Conservation (phyloP, 495 filamentous ascomycete species). For the Lepraria neglecta region DNA sequence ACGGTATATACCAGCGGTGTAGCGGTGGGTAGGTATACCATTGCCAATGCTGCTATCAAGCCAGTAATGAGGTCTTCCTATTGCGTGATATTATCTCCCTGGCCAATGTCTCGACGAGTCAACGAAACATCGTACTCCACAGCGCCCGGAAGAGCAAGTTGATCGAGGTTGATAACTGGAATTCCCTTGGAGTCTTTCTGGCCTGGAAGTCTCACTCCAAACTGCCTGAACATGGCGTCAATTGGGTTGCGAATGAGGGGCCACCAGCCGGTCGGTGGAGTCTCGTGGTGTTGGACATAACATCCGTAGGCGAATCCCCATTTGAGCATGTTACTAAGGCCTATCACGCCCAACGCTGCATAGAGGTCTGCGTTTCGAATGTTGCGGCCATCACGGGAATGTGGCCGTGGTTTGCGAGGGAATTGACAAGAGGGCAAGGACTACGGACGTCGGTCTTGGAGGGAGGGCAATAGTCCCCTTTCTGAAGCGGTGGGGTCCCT, state of each 20-base stretch:
- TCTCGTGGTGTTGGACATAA: constrained; percentile 1
- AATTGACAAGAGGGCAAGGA: constrained; percentile 22
- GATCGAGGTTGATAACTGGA: constrained; percentile 30
- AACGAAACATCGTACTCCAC: constrained; percentile 38
- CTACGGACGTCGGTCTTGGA: constrained; percentile 10
- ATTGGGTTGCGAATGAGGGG: constrained; percentile 26
- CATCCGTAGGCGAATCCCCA: not conserved
- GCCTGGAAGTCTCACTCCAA: constrained; percentile 25
- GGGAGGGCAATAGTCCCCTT: constrained; percentile 12
- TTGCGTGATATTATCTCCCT: constrained; percentile 26
- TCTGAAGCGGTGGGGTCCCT: not conserved
- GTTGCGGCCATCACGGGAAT: constrained; percentile 23
- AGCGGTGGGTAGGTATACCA: no score
- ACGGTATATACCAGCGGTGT: no score
- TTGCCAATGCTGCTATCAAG: constrained; percentile 14
- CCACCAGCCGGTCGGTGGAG: constrained; percentile 11
- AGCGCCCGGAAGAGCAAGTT: constrained; percentile 27
- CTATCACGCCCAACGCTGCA: not conserved
- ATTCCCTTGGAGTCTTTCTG: constrained; percentile 25
- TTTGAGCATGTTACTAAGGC: not conserved
- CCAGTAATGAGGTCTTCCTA: constrained; percentile 26
- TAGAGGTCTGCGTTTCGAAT: not conserved
- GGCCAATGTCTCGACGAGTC: constrained; percentile 28
- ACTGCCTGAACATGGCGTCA: constrained; percentile 23
- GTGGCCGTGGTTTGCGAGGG: constrained; percentile 27